phyloP scores from a whole-genome alignment of 2,329 filamentous ascomycete species.

The Fonsecaea multimorphosa region DNA sequence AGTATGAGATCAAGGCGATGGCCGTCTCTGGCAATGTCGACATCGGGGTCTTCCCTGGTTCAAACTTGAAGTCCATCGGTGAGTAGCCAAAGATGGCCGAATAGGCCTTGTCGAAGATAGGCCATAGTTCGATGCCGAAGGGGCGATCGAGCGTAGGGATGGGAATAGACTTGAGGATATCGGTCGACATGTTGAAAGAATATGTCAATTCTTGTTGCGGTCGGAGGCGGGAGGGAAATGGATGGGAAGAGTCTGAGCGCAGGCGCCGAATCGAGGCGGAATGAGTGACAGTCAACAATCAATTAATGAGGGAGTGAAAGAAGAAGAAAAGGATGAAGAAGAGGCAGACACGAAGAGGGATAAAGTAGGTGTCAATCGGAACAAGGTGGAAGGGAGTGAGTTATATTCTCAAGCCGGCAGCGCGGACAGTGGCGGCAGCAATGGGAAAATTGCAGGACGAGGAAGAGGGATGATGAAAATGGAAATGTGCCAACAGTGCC shows the following conservation, averaged over 20 bases:
- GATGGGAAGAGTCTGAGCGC: conserved; percentile 27
- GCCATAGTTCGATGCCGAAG: conserved; percentile 91
- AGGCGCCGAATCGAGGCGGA: conserved; percentile 40
- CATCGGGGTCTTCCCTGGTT: conserved; percentile 81
- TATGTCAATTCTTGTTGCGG: background rate
- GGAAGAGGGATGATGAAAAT: conserved; percentile 3
- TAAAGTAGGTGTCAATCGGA: conserved; percentile 15
- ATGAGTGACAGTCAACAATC: conserved; percentile 39
- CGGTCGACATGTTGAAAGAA: conserved; percentile 28
- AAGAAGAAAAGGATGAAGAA: conserved; percentile 9
- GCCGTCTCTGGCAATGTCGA: conserved; percentile 85
- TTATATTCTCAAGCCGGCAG: conserved; percentile 15
- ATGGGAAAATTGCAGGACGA: conserved; percentile 10
- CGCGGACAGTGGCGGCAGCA: conserved; percentile 11
- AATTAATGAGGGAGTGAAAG: conserved; percentile 13
- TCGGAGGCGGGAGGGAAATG: conserved; percentile 15
- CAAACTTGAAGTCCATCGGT: conserved; percentile 84
- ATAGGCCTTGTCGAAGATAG: conserved; percentile 88
- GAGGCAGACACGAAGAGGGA: conserved; percentile 13
- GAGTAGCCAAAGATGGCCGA: conserved; percentile 78
- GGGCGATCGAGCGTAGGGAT: conserved; percentile 86
- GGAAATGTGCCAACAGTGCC: conserved; percentile 18
- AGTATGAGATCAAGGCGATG: conserved; percentile 85
- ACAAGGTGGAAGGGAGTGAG: conserved; percentile 14
- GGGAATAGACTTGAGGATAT: conserved; percentile 49